A percentile compares a stretch with the other conserved stretches of the same genome.
These are phyloP conservation scores for Verticillium klebahnii DNA, from an alignment of 2,329 filamentous ascomycete species.

Conservation along the genomic window DNA sequence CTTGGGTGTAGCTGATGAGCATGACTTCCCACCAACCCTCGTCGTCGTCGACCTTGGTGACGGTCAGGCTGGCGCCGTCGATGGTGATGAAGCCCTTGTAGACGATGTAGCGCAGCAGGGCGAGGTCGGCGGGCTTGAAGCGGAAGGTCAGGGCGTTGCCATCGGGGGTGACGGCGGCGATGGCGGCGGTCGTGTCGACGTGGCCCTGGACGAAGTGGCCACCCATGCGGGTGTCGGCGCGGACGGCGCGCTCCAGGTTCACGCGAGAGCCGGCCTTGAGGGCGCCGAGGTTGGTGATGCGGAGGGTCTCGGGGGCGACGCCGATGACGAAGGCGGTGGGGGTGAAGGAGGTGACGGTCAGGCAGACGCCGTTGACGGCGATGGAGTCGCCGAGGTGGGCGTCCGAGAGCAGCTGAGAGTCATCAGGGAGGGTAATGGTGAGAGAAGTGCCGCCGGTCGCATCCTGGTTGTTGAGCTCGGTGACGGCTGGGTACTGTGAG, in stretches of 20 bases:
- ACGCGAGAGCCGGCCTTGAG: constrained; percentile 64
- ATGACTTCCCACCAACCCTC: constrained; percentile 92
- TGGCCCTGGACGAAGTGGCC: constrained; percentile 98
- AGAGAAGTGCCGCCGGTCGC: constrained; percentile 83
- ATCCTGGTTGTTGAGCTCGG: constrained; percentile 75
- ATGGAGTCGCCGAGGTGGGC: constrained; percentile 90
- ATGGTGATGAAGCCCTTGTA: constrained; percentile 95
- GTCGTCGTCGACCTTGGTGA: constrained; percentile 78
- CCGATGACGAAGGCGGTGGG: constrained; percentile 75
- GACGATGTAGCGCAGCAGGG: constrained; percentile 80
- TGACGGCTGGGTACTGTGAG: constrained; percentile 59
- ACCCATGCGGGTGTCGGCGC: constrained; percentile 89
- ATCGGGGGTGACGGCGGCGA: constrained; percentile 69
- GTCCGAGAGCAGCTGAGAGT: constrained; percentile 73
- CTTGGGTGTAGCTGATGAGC: constrained; percentile 95
- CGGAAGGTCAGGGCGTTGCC: constrained; percentile 88
- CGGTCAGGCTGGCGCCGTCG: constrained; percentile 89
- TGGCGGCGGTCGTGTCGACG: constrained; percentile 82
- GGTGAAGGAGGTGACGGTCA: constrained; percentile 69
- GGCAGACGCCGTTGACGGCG: constrained; percentile 89
- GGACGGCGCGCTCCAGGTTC: constrained; percentile 92
- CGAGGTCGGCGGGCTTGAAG: constrained; percentile 64
- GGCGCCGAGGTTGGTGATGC: constrained; percentile 86
- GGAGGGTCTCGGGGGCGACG: constrained; percentile 90
- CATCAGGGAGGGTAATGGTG: constrained; percentile 68